phyloP scores from a whole-genome alignment of 2,329 filamentous ascomycete species.

The Sporothrix phasma region DNA sequence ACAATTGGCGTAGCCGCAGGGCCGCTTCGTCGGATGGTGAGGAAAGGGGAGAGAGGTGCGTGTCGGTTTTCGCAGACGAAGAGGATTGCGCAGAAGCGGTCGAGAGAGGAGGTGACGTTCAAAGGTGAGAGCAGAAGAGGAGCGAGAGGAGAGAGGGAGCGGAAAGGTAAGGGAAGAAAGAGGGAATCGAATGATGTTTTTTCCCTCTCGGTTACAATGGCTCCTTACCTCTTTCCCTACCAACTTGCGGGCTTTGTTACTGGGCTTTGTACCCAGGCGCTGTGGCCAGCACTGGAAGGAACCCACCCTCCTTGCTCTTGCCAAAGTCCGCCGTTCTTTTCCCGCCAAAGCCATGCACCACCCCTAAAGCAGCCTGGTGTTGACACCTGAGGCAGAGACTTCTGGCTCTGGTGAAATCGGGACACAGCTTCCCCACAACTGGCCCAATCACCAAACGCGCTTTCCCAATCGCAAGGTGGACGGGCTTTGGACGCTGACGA shows the following conservation, averaged over 20 bases:
- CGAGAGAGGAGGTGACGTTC: background rate
- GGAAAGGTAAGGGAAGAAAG: constrained; percentile 13
- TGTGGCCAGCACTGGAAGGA: constrained; percentile 3
- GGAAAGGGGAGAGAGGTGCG: background rate
- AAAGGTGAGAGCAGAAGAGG: background rate
- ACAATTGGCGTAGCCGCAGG: constrained; percentile 10
- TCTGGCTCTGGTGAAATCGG: background rate
- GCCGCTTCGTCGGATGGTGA: background rate
- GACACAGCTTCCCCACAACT: constrained; percentile 1
- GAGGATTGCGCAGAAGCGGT: background rate
- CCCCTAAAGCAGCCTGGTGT: background rate
- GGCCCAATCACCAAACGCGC: constrained; percentile 13
- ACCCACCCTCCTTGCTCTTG: background rate
- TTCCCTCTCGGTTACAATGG: constrained; percentile 16
- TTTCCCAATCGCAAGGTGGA: constrained; percentile 13
- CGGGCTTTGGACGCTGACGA: background rate
- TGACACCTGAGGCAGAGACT: constrained; percentile 12
- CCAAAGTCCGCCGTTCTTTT: constrained; percentile 1
- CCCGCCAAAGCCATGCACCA: background rate
- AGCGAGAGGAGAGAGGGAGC: constrained; percentile 6
- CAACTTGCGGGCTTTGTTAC: constrained; percentile 1
- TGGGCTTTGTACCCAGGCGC: background rate
- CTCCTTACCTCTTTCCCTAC: background rate
- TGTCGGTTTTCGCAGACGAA: background rate
- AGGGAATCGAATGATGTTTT: constrained; percentile 22